These are phyloP conservation scores for Phytophthora litchii DNA, from an alignment of 352 stramenopile species.

Conservation along the genomic window DNA sequence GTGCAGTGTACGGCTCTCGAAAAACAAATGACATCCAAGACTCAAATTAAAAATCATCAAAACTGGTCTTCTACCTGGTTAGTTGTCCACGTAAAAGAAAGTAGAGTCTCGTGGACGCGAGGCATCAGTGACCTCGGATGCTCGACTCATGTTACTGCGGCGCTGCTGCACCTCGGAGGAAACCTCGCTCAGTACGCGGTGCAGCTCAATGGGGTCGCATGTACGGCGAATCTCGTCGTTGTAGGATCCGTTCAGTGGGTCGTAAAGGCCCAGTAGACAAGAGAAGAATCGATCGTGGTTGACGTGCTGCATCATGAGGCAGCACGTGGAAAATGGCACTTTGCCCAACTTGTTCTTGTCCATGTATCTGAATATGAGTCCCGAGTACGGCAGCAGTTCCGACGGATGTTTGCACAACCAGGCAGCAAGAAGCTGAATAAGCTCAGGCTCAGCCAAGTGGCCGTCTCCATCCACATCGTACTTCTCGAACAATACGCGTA, in stretches of 20 bases:
- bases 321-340: slow-evolving; percentile 85
- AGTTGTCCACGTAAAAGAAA: slow-evolving; percentile 78
- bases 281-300: slow-evolving; percentile 91
- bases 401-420: slow-evolving; percentile 87
- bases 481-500: slow-evolving; percentile 83
- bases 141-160: slow-evolving; percentile 50
- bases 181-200: slow-evolving; percentile 74
- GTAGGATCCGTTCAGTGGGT: slow-evolving; percentile 70
- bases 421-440: slow-evolving; percentile 77
- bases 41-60: slow-evolving; percentile 5
- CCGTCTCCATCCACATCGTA: slow-evolving; percentile 72
- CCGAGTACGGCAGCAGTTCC: slow-evolving; percentile 76
- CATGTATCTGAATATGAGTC: slow-evolving; percentile 90
- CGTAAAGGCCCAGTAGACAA: slow-evolving; percentile 82
- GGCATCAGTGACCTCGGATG: slow-evolving; percentile 38
- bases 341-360: slow-evolving; percentile 84
- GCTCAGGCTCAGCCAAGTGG: slow-evolving; percentile 68
- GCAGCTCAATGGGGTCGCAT: slow-evolving; percentile 66
- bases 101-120: slow-evolving; percentile 70
- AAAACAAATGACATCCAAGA: not conserved
- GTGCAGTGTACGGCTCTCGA: not conserved
- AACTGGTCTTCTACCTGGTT: slow-evolving; percentile 14
- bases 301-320: slow-evolving; percentile 88
- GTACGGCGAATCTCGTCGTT: slow-evolving; percentile 81
- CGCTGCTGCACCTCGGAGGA: slow-evolving; percentile 65